A percentile compares a stretch with the other conserved stretches of the same genome.
These are phyloP conservation scores for Penicillium sumatraense DNA, from an alignment of 2,329 filamentous ascomycete species.

Conservation along the genomic window DNA sequence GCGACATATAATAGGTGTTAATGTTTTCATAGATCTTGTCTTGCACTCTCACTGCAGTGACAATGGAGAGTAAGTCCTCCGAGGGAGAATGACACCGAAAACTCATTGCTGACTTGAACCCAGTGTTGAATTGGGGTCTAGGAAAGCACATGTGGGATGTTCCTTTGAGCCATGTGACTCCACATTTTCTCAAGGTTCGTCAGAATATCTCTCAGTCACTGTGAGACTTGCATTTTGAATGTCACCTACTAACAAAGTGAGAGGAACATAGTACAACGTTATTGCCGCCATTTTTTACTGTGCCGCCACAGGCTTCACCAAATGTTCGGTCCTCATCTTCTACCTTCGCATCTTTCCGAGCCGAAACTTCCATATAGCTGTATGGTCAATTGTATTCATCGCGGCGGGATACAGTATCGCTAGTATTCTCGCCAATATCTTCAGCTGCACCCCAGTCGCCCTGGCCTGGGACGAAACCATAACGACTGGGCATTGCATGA, in stretches of 20 bases:
- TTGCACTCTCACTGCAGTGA: constrained; percentile 26
- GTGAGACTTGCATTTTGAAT: not conserved
- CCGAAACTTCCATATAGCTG: constrained; percentile 27
- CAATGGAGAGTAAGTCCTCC: constrained; percentile 25
- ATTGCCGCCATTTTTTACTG: constrained; percentile 36
- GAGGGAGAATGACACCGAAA: too few relatives aligned
- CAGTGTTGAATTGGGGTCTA: constrained; percentile 34
- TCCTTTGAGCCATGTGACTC: constrained; percentile 20
- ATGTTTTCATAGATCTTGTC: constrained; percentile 23
- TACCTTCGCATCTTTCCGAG: constrained; percentile 36
- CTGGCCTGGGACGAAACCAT: constrained; percentile 32
- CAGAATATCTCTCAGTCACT: not conserved
- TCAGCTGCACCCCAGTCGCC: constrained; percentile 31
- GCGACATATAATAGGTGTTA: not conserved
- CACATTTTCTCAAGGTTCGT: constrained; percentile 28
- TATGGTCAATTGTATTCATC: constrained; percentile 30
- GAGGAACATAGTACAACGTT: constrained; percentile 28
- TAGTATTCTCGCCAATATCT: constrained; percentile 32
- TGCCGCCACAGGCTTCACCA: constrained; percentile 34
- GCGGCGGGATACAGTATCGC: constrained; percentile 32
- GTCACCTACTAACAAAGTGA: not conserved
- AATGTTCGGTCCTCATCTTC: constrained; percentile 37
- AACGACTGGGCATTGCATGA: constrained; percentile 27
- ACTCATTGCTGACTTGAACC: not conserved
- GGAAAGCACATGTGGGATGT: constrained; percentile 37